Base-by-base conservation (phyloP, 1,139 yeast species). In the Kazachstania sp. region DNA sequence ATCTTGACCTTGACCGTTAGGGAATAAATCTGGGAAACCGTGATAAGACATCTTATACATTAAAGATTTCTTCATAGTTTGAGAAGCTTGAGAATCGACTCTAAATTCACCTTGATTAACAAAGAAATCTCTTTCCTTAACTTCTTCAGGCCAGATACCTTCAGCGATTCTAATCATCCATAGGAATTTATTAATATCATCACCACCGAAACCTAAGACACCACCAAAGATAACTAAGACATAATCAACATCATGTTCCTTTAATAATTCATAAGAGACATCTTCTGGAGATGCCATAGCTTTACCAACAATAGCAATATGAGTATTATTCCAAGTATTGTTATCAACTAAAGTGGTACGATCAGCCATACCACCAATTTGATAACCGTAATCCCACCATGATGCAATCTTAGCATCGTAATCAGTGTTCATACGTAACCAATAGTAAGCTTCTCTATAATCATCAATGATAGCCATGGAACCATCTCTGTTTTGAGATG, bases 351-450 rank as follows among this genome's bases (percentile, higher is more conserved):
- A 76, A 4, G 99, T 94, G 54, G 98, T 92, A 66, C 98, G 81
- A 69, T 94, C 98, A 41, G 98, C 98, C 97, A 94, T 92, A 52
- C 99, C 99, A 58, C 98, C 98, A 62, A 94, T 94, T 71, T 94
- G 99, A 69, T 94, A 94, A 48, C 99, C 99, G 65, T 94, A 94
- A 73, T 94, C 99, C 99, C 99, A 94, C 99, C 99, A 94, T 7
- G 97, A 85, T 85, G 94, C 87, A 54, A 94, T 84, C 68, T 86
- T 88, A 43, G 97, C 85, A 65, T 94, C 98, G 65, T 90, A 97
- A 4, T 86, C 81, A 1, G 98, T 92, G 71, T 94, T 94, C 96
- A 92, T 88, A 64, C 98, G 81, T 59, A 94, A 75, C 99, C 99
- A 94, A 69, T 92, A 92, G 72, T 94, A 94, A 6, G 98, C 98